Base-by-base conservation (phyloP, 345 rosid genomes). In the Reutealis trisperma region DNA sequence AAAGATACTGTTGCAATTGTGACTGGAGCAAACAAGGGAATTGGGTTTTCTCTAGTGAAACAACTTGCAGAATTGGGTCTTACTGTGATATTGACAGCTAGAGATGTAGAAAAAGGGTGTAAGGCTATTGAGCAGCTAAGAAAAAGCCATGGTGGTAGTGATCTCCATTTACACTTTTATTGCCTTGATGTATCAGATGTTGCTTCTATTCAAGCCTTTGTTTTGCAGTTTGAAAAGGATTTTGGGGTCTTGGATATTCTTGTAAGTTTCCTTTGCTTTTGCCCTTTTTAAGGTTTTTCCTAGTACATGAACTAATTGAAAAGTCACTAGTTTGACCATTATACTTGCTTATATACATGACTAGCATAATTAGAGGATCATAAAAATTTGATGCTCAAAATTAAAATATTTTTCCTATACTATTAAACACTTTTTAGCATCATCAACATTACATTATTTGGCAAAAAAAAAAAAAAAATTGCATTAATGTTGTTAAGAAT, bases 11-110 rank as follows among this genome's bases (percentile, higher is more conserved):
- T 88, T 10, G 94, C 92, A 0, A 76, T 94, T 2, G 98, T 93
- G 49, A 94, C 93, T 5, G 98, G 98, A 85, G 97, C 92, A 1
- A 94, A 93, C 86, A 93, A 83, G 74, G 97, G 97, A 72, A 94
- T 94, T 45, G 97, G 97, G 45, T 89, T 83, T 55, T 88, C 90
- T n/a, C 42, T 93, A 63, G 97, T 88, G 83, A 91, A 90, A 84
- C 76, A 84, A 73, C 82, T 94, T 25, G 84, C 95, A 12, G 85
- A 88, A 66, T 57, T 74, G 16, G 97, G 97, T 8, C 47, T 94
- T n/a, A 88, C 88, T 5, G 97, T 91, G 16, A 70, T 94, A 7
- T 80, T 90, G 73, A 91, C 98, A 3, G 93, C 95, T 6, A 84
- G 98, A 81, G 92, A 94, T 67, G 55, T n/a, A 1, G 82, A 80